Percentiles rank a stretch among this genome's conserved stretches.
phyloP scores from a whole-genome alignment of 768 basidiomycete species.

The Lactarius pseudohatsudake region DNA sequence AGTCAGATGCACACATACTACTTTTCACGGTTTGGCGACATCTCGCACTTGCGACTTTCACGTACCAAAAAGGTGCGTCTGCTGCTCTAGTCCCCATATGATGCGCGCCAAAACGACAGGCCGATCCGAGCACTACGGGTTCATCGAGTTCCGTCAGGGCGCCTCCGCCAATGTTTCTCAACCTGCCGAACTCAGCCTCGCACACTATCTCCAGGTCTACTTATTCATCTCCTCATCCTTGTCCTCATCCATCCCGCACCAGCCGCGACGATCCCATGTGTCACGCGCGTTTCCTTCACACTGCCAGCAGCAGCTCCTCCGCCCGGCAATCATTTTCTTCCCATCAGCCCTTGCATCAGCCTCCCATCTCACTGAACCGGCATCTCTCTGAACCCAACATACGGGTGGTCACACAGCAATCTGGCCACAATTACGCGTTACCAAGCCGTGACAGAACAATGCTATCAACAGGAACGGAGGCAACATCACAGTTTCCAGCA shows the following conservation, averaged over 20 bases:
- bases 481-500: no score
- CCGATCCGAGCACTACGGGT: no score
- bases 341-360: conserved; percentile 6
- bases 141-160: no score
- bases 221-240: conserved; percentile 2
- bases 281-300: conserved; percentile 20
- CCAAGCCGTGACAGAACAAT: no score
- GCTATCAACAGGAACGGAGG: no score
- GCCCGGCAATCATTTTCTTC: conserved; percentile 9
- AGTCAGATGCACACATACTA: no score
- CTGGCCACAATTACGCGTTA: neutral
- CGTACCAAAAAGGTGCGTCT: no score
- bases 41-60: no score
- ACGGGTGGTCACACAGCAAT: conserved; percentile 8
- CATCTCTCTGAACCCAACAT: conserved; percentile 26
- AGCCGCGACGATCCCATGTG: conserved; percentile 11
- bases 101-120: no score
- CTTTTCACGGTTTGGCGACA: no score
- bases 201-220: conserved; percentile 4
- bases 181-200: neutral
- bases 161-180: conserved; percentile 18
- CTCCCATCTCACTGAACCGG: conserved; percentile 6
- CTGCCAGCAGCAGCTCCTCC: conserved; percentile 13
- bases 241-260: neutral
- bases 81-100: no score